These are phyloP conservation scores for Micromonas pusilla DNA, from an alignment of 139 green algal species.

Conservation along the genomic window DNA sequence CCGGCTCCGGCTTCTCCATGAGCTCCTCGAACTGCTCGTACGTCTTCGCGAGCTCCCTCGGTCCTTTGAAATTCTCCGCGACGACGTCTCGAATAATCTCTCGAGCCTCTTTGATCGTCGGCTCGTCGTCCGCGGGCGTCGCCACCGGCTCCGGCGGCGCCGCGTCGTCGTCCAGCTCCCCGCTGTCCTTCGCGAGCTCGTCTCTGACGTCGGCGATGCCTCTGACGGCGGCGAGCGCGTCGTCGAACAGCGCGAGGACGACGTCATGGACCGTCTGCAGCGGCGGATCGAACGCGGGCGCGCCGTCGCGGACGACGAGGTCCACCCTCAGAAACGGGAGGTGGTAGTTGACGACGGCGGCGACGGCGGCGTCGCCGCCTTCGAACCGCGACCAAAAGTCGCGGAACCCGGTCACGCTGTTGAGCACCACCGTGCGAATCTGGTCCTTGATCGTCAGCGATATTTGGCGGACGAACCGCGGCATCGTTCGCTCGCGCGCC, in stretches of 20 bases:
- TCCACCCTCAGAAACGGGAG: slow-evolving; percentile 50
- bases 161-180: not conserved
- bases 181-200: not conserved
- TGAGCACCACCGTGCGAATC: slow-evolving; percentile 49
- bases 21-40: slow-evolving; percentile 40
- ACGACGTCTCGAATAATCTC: slow-evolving; percentile 34
- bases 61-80: slow-evolving; percentile 45
- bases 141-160: slow-evolving; percentile 24
- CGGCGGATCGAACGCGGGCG: slow-evolving; percentile 41
- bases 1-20: slow-evolving; percentile 1
- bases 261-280: slow-evolving; percentile 45
- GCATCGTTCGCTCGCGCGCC: slow-evolving; percentile 32
- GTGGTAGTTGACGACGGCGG: not conserved
- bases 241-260: slow-evolving; percentile 50
- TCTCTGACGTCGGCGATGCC: slow-evolving; percentile 38
- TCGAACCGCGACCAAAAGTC: slow-evolving; percentile 49
- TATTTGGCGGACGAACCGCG: slow-evolving; percentile 51
- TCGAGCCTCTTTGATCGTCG: slow-evolving; percentile 32
- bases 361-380: not conserved
- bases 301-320: slow-evolving; percentile 29
- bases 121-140: slow-evolving; percentile 43
- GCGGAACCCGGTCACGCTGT: slow-evolving; percentile 39
- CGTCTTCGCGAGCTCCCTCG: slow-evolving; percentile 26
- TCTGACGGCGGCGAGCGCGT: slow-evolving; percentile 40
- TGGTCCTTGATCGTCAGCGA: slow-evolving; percentile 57